These are phyloP conservation scores for Butyriboletus loyo DNA, from an alignment of 768 basidiomycete genomes.

Conservation along the genomic window DNA sequence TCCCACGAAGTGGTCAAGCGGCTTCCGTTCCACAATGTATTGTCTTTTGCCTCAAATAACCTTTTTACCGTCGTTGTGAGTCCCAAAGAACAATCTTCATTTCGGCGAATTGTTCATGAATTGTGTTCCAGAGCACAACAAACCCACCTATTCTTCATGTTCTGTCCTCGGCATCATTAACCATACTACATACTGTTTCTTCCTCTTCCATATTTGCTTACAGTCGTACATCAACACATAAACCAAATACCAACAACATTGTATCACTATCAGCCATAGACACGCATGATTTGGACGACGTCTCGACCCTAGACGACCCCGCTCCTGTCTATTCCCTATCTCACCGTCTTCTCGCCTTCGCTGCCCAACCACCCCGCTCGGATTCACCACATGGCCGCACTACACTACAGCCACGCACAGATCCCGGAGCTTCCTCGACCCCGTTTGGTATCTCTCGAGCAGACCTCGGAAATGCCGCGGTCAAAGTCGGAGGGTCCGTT, in stretches of 20 bases:
- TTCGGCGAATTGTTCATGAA: not conserved
- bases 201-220: slow-evolving; percentile 46
- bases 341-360: slow-evolving; percentile 61
- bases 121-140: slow-evolving; percentile 49
- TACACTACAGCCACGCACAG: slow-evolving; percentile 20
- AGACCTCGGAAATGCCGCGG: slow-evolving; percentile 52
- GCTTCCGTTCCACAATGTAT: slow-evolving; percentile 41
- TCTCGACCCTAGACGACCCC: slow-evolving; percentile 22
- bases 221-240: slow-evolving; percentile 33
- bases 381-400: slow-evolving; percentile 19
- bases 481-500: slow-evolving; percentile 59
- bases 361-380: slow-evolving; percentile 34
- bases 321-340: slow-evolving; percentile 61
- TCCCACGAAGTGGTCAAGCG: slow-evolving; percentile 51
- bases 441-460: slow-evolving; percentile 40
- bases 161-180: slow-evolving; percentile 53
- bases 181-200: slow-evolving; percentile 48
- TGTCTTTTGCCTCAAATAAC: slow-evolving; percentile 43
- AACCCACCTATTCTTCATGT: slow-evolving; percentile 54
- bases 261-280: slow-evolving; percentile 41
- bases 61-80: slow-evolving; percentile 59
- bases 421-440: slow-evolving; percentile 23
- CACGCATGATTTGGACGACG: slow-evolving; percentile 15
- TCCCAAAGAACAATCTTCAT: slow-evolving; percentile 7
- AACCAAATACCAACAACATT: slow-evolving; percentile 36